Evolutionary conservation across 2,329 filamentous ascomycete species (phyloP), one percentile per base, ranked within the genome.

Genomic region (Phyllosticta paracitricarpa): DNA sequence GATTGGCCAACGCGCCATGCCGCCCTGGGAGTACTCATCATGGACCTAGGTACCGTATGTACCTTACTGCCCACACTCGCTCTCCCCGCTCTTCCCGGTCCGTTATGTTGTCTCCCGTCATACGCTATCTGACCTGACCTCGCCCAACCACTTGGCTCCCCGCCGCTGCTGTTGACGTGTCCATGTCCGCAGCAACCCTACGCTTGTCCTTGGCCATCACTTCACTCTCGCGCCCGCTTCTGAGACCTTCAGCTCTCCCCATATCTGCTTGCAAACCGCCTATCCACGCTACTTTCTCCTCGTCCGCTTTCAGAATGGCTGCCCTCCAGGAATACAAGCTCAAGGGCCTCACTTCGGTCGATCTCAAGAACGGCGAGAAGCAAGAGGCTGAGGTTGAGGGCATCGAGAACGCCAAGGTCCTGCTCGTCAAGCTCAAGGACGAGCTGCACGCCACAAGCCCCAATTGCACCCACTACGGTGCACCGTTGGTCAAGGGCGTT

Each of bases 391-490:
- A 96, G 69, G 88, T 99, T 4, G 93, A 97, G 68, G 94, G 93
- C 22, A 81, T 99, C 53, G 86, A 93, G 62, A 86, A 83, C 48
- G 90, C 85, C 64, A 97, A 97, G 75, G 87, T 99, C 2, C 79
- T 99, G 4, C 81, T 99, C 4, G 80, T 94, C 65, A 95, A 95
- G 71, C 81, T 87, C 10, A 85, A 85, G 59, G 88, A 87, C 66
- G 84, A 88, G 67, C 78, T 93, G 17, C 87, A 92, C 71, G 94
- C 92, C 30, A 75, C 95, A 40, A 91, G 89, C 40, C 79, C 90
- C 51, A 94, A 88, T 67, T 99, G 94, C 72, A 86, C 84, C 14
- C 93, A 97, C 76, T 97, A 96, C 72, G 93, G 94, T 35, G 94
- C 93, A 51, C 94, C 94, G 14, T 77, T 99, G 65, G 84, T 86